A percentile compares a stretch with the other conserved stretches of the same genome.
These are phyloP conservation scores for Colletotrichum lindemuthianum DNA, from an alignment of 2,329 filamentous ascomycete genomes.

Conservation along the genomic window DNA sequence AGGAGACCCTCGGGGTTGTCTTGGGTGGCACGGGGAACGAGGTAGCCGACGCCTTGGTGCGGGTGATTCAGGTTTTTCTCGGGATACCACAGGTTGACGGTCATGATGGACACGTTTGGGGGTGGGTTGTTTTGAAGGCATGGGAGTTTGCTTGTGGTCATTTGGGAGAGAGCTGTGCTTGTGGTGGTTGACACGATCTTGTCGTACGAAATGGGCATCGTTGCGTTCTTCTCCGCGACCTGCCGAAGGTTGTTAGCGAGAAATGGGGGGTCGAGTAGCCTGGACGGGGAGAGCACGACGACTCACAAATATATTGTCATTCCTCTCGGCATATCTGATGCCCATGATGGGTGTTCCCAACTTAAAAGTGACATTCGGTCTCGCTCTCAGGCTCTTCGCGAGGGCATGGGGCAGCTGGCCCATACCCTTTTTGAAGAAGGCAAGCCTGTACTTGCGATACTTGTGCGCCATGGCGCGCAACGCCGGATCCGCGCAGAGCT, in stretches of 20 bases:
- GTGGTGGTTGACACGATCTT: conserved; percentile 74
- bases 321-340: conserved; percentile 52
- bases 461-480: conserved; percentile 9
- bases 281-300: background rate
- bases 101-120: conserved; percentile 83
- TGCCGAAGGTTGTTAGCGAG: conserved; percentile 35
- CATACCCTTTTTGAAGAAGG: conserved; percentile 69
- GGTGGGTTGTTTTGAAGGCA: conserved; percentile 57
- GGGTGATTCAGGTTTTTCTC: conserved; percentile 69
- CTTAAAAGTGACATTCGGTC: conserved; percentile 69
- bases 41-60: conserved; percentile 85
- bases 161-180: conserved; percentile 54
- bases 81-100: conserved; percentile 88
- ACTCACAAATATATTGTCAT: conserved; percentile 55
- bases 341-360: conserved; percentile 57
- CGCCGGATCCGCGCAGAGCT: conserved; percentile 30
- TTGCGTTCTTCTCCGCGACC: conserved; percentile 42
- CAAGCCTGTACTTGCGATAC: conserved; percentile 29
- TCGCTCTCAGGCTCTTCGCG: conserved; percentile 57
- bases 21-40: conserved; percentile 81
- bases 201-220: conserved; percentile 51
- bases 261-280: too few species aligned
- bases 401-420: conserved; percentile 67
- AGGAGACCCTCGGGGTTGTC: conserved; percentile 86
- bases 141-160: conserved; percentile 53